Evolutionary conservation across 2,329 filamentous ascomycete species (phyloP), one percentile per base, ranked within the genome.

Genomic region (Penicillium sp.): DNA sequence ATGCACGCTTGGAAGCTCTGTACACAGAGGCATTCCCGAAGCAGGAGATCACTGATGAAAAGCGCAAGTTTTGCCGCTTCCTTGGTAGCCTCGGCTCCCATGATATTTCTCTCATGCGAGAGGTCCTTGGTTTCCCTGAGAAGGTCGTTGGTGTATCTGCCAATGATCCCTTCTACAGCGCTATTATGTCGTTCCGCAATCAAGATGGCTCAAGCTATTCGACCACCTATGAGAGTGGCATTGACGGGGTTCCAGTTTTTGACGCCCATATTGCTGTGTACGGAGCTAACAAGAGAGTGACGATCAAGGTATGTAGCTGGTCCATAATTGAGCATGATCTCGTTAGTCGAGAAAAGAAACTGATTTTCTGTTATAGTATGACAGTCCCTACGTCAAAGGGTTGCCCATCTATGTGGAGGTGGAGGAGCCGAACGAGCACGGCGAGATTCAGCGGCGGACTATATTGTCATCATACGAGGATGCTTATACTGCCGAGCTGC

Each of bases 381-480:
- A 66, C 25, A 66, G 58, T 14, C 64, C 64, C 2, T 66, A 63
- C 52, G 62, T 66, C 37, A 65, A 63, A 37, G 64, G 64, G 8
- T 52, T 65, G 16, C 58, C 60, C 3, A 63, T 66, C 10, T 52
- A 54, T 40, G 64, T 66, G 2, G 64, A 68, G 8, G 56, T 68
- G 6, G 64, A 66, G 8, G 64, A 68, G 35, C 28, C 61, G 3
- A 65, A 66, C 45, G 65, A 64, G 43, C 55, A 67, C 2, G 67
- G 66, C 2, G 60, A 64, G 22, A 52, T 63, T 19, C 73, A 78
- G 55, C 78, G 79, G 62, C 69, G 73, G 0, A 72, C 59, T 0
- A 70, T 83, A 1, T 67, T 79, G 19, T 76, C 73, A n/a, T 81
- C 80, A 0, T 86, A 83, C 46, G 71, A 81, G 63, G 80, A 81